Evolutionary conservation across 2,329 filamentous ascomycete species (phyloP), one percentile per base, ranked within the genome.

Genomic region (Hymenoscyphus scutula): DNA sequence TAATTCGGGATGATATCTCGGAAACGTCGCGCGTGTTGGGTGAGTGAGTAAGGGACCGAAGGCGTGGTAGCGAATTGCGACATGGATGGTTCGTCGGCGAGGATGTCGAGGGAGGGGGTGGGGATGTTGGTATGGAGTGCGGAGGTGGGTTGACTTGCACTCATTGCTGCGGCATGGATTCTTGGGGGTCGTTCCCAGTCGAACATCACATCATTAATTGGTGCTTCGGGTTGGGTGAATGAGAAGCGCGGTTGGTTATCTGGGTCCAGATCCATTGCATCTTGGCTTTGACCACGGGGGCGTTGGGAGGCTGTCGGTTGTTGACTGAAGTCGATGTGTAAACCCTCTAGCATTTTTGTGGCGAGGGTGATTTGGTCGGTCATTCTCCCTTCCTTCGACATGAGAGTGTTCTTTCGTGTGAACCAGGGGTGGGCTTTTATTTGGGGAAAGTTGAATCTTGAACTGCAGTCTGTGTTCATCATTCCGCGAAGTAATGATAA

Each of bases 391-490:
- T 92, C 88, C 0, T 83, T 73, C 3, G 87, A 86, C 57, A 98
- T 82, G 70, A 92, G 88, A 34, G 82, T 83, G 75, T 98, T 99
- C 64, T 82, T 82, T 54, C 91, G 85, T 3, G 91, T 97, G 74
- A 92, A 97, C 95, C 95, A 99, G 1, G 93, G 94, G 76, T 99
- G 95, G 67, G 90, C 87, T 64, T 92, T 89, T 67, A 99, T 89
- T 71, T 92, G 88, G 58, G 90, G 84, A 68, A 98, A 89, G n/a
- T 85, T 88, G 78, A 97, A 97, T 51, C 95, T 87, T 67, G 84
- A 87, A 5, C 74, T 74, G 0, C 89, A 81, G 61, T 97, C 87
- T 61, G 97, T 80, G 67, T 86, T 91, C 82, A 99, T 90, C 92
- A 99, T 97, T 61, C 93, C 95, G 60, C 94, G 86, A 38, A 99